Conservation (phyloP, 2,329 filamentous ascomycete genomes). For the Verticillium longisporum region DNA sequence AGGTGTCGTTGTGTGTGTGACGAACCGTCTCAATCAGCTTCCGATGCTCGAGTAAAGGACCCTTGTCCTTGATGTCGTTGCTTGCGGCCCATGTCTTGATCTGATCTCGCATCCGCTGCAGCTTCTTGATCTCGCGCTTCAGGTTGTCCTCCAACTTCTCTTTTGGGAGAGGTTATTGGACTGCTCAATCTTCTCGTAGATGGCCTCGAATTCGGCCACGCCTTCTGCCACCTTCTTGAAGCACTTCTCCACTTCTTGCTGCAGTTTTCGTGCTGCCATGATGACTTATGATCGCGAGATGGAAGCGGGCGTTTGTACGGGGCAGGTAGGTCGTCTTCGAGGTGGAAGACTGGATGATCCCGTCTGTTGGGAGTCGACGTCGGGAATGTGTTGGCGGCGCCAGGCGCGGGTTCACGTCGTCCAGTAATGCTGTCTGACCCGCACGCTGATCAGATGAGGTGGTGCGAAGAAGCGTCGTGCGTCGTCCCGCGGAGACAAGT, state of each 20-base stretch:
- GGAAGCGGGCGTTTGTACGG: background rate
- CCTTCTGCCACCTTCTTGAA: constrained; percentile 98
- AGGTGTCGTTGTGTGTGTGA: constrained; percentile 14
- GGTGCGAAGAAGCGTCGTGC: background rate
- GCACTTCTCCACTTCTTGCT: constrained; percentile 98
- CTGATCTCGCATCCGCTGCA: constrained; percentile 93
- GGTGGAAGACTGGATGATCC: background rate
- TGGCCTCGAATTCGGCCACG: constrained; percentile 83
- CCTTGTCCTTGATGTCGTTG: constrained; percentile 99
- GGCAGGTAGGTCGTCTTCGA: background rate
- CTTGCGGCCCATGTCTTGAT: constrained; percentile 99
- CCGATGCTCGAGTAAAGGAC: constrained; percentile 84
- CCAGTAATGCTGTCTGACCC: background rate
- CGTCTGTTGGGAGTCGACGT: background rate
- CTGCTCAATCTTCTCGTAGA: constrained; percentile 96
- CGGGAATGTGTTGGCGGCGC: background rate
- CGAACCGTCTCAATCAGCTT: constrained; percentile 95
- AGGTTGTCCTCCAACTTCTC: constrained; percentile 97
- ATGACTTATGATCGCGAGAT: constrained; percentile 17
- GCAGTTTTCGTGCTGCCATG: constrained; percentile 94
- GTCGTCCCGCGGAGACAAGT: background rate
- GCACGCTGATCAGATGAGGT: background rate
- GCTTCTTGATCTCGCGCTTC: constrained; percentile 99
- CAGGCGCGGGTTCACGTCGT: background rate
- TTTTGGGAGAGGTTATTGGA: constrained; percentile 91